These are phyloP conservation scores for Tulasnella sp. DNA, from an alignment of 768 basidiomycete genomes.

Conservation along the genomic window DNA sequence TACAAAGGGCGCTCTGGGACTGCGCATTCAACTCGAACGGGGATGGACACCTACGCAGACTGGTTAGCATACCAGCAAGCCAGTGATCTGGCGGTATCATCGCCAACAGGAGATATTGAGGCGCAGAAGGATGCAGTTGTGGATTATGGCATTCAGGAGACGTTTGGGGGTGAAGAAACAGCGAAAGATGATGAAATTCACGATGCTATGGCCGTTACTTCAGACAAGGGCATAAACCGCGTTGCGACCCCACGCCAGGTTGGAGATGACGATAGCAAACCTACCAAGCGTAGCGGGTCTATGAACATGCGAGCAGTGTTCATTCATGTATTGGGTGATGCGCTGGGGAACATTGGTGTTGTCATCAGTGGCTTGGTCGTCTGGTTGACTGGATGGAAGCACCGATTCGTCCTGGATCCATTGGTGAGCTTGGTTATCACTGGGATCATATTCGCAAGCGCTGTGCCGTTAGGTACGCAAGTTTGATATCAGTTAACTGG, in stretches of 20 bases:
- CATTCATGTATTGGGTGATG: conserved; percentile 92
- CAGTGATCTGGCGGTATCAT: too few species aligned
- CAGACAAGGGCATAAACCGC: too few species aligned
- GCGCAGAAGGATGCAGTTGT: conserved; percentile 26
- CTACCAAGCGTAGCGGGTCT: conserved; percentile 37
- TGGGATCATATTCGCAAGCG: conserved; percentile 90
- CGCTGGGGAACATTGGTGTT: conserved; percentile 95
- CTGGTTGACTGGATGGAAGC: conserved; percentile 76
- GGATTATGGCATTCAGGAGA: conserved; percentile 16
- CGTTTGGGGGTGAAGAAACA: too few species aligned
- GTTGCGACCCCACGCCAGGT: too few species aligned
- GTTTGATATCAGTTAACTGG: neutral
- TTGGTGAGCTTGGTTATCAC: conserved; percentile 90
- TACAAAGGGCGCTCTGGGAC: too few species aligned
- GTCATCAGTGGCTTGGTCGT: conserved; percentile 92
- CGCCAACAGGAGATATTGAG: too few species aligned
- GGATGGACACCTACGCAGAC: too few species aligned
- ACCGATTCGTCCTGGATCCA: conserved; percentile 88
- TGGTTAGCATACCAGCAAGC: too few species aligned
- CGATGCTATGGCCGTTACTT: too few species aligned
- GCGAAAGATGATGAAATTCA: too few species aligned
- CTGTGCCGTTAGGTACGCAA: conserved; percentile 58
- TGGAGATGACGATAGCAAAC: conserved; percentile 18
- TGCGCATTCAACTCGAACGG: too few species aligned
- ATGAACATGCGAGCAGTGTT: conserved; percentile 99